Evolutionary conservation across 2,329 filamentous ascomycete species (phyloP).

Genomic region (Cucurbitaria berberidis): DNA sequence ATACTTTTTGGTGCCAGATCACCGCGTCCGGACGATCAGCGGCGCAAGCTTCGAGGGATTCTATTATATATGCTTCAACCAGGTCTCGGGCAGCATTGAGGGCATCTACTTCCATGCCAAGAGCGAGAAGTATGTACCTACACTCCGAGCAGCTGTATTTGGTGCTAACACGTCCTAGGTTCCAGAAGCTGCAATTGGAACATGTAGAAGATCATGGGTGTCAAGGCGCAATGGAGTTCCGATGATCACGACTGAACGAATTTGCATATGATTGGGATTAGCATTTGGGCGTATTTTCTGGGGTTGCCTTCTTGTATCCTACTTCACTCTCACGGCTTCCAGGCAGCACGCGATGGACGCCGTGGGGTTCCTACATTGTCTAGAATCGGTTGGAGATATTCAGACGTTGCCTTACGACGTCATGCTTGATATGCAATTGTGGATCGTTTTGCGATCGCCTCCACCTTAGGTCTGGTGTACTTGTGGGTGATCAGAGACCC

Average conservation of each 20-base stretch:
- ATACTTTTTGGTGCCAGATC: conserved; percentile 94
- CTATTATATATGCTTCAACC: conserved; percentile 99
- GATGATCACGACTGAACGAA: conserved; percentile 60
- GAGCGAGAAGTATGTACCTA: conserved; percentile 84
- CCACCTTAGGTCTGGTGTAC: conserved; percentile 15
- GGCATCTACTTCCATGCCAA: conserved; percentile 98
- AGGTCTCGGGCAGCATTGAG: conserved; percentile 81
- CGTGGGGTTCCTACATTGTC: conserved; percentile 22
- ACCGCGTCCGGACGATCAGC: conserved; percentile 86
- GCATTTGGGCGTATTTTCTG: conserved; percentile 36
- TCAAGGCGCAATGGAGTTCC: conserved; percentile 86
- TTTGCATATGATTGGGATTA: conserved; percentile 28
- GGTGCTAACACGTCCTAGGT: conserved; percentile 60
- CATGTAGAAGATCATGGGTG: conserved; percentile 86
- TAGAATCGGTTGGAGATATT: conserved; percentile 16
- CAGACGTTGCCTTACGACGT: conserved; percentile 26
- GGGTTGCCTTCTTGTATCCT: conserved; percentile 38
- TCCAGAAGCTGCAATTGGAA: conserved; percentile 89
- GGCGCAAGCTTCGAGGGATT: conserved; percentile 98
- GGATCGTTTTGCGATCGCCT: conserved; percentile 9
- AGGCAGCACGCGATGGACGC: conserved; percentile 38
- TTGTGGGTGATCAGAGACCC: conserved; percentile 12
- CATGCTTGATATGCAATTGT: conserved; percentile 7
- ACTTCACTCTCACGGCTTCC: conserved; percentile 29
- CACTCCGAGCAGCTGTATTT: background rate